These are phyloP conservation scores for Hyaloscypha hepaticicola DNA, from an alignment of 495 filamentous ascomycete species.

Conservation along the genomic window DNA sequence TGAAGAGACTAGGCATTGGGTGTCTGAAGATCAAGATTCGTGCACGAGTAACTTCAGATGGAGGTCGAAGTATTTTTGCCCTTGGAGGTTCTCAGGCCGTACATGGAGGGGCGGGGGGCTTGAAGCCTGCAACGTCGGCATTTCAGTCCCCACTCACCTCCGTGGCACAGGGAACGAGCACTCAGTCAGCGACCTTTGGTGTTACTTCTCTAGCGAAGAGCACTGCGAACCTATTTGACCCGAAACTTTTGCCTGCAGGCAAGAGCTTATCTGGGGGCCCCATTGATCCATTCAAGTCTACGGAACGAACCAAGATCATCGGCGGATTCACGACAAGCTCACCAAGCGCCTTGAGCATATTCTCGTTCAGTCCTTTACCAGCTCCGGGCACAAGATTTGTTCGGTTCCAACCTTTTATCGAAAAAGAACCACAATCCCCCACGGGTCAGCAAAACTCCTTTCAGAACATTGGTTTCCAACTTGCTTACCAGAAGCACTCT, in stretches of 20 bases:
- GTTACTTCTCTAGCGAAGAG: not conserved
- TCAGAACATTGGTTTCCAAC: conserved; percentile 85
- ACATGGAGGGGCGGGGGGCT: not conserved
- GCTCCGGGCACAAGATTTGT: conserved; percentile 65
- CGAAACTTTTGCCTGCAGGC: not conserved
- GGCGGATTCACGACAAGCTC: not conserved
- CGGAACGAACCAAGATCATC: not conserved
- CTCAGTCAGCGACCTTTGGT: not conserved
- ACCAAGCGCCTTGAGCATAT: not conserved
- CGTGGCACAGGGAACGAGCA: not conserved
- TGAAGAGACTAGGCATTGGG: conserved; percentile 43
- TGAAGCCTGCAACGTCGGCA: not conserved
- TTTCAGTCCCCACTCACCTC: not conserved
- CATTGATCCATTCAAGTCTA: not conserved
- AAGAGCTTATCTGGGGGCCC: not conserved
- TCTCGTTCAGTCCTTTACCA: not conserved
- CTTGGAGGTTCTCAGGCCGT: not conserved
- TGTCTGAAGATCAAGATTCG: conserved; percentile 44
- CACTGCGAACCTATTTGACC: not conserved
- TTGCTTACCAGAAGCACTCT: conserved; percentile 83
- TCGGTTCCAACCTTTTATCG: conserved; percentile 68
- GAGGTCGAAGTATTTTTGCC: conserved; percentile 54
- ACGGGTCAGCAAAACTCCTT: conserved; percentile 65
- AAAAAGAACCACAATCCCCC: conserved; percentile 69
- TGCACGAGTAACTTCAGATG: conserved; percentile 53